phyloP scores from a whole-genome alignment of 768 basidiomycete species.

The Phylloporus rhodoxanthus region DNA sequence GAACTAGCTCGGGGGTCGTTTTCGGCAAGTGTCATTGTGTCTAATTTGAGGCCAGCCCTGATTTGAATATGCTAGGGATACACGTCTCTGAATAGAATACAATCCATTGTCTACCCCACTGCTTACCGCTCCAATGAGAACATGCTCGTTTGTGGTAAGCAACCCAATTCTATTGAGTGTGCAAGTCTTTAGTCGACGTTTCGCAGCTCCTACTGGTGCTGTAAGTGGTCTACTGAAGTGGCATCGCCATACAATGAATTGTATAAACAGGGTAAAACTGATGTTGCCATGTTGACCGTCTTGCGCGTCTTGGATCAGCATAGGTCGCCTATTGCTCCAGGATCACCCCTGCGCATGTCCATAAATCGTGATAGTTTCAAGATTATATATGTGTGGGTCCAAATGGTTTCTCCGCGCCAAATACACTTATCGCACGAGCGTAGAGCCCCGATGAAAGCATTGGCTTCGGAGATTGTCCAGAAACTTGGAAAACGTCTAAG shows the following conservation, averaged over 20 bases:
- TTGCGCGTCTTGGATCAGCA: slow-evolving; percentile 83
- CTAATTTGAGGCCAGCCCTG: not conserved
- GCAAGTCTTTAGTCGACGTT: not conserved
- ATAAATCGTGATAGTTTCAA: slow-evolving; percentile 79
- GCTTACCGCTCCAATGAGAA: slow-evolving; percentile 97
- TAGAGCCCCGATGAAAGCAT: slow-evolving; percentile 97
- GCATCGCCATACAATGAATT: slow-evolving; percentile 2
- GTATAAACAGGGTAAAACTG: slow-evolving; percentile 80
- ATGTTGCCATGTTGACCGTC: slow-evolving; percentile 92
- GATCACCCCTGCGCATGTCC: slow-evolving; percentile 36
- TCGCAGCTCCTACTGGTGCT: slow-evolving; percentile 91
- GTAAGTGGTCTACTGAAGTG: slow-evolving; percentile 41
- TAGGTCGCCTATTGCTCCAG: slow-evolving; percentile 29
- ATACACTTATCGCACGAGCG: not conserved
- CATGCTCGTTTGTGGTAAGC: slow-evolving; percentile 58
- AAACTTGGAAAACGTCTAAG: slow-evolving; percentile 86
- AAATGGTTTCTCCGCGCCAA: not conserved
- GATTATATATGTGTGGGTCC: slow-evolving; percentile 86
- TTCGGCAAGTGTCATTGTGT: slow-evolving; percentile 44
- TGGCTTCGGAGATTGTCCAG: slow-evolving; percentile 91
- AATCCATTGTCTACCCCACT: slow-evolving; percentile 89
- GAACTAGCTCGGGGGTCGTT: slow-evolving; percentile 77
- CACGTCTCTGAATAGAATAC: slow-evolving; percentile 81
- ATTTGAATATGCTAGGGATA: slow-evolving; percentile 57
- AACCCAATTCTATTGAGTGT: not conserved